phyloP scores from a whole-genome alignment of 2,329 filamentous ascomycete genomes.

The Fusarium pininemorale region DNA sequence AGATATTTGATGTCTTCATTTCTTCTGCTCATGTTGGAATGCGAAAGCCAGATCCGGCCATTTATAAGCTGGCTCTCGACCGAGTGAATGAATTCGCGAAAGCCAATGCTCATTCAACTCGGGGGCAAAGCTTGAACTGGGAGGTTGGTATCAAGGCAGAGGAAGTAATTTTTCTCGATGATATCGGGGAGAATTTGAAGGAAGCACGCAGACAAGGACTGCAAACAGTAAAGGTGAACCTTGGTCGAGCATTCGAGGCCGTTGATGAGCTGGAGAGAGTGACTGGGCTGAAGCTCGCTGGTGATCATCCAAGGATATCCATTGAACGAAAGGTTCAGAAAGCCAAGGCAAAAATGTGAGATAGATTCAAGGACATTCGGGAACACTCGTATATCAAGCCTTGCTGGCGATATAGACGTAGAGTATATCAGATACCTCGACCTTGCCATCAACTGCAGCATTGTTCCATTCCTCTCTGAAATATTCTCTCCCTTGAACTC shows the following conservation, averaged over 20 bases:
- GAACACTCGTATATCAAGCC: background rate
- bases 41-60: conserved; percentile 84
- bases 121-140: conserved; percentile 56
- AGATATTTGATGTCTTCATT: conserved; percentile 86
- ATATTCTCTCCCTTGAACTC: conserved; percentile 33
- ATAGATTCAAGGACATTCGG: no score
- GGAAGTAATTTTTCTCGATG: conserved; percentile 89
- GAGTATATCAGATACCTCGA: conserved; percentile 41
- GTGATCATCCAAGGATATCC: conserved; percentile 61
- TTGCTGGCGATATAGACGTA: conserved; percentile 46
- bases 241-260: conserved; percentile 82
- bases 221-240: conserved; percentile 81
- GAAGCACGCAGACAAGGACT: conserved; percentile 79
- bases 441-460: conserved; percentile 42
- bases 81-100: conserved; percentile 71
- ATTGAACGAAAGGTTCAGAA: conserved; percentile 49
- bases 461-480: conserved; percentile 46
- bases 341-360: conserved; percentile 55
- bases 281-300: conserved; percentile 73
- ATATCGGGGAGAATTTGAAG: conserved; percentile 94
- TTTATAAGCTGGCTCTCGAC: conserved; percentile 79
- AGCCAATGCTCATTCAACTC: conserved; percentile 54
- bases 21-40: conserved; percentile 87
- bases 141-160: conserved; percentile 62
- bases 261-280: conserved; percentile 81